These are phyloP conservation scores for Tuber calosporum DNA, from an alignment of 495 filamentous ascomycete species.

Conservation along the genomic window DNA sequence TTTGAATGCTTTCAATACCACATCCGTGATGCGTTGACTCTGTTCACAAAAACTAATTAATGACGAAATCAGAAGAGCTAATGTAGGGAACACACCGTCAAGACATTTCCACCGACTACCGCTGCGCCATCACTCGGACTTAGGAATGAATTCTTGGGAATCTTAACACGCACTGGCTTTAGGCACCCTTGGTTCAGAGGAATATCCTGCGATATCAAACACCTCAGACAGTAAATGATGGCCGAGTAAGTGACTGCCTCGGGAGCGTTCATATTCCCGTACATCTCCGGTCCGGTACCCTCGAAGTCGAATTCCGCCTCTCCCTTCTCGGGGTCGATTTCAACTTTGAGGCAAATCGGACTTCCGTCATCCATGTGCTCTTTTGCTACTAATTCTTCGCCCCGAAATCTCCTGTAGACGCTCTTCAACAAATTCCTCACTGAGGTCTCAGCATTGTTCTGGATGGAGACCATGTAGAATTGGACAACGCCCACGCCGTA, in stretches of 20 bases:
- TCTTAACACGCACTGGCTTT: slow-evolving; percentile 74
- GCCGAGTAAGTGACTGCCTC: slow-evolving; percentile 89
- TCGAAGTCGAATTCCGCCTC: slow-evolving; percentile 86
- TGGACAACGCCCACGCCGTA: slow-evolving; percentile 87
- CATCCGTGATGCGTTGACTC: slow-evolving; percentile 84
- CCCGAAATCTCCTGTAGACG: slow-evolving; percentile 67
- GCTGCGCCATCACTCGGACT: slow-evolving; percentile 81
- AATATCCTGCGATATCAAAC: slow-evolving; percentile 86
- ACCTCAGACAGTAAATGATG: slow-evolving; percentile 93
- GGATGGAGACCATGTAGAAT: slow-evolving; percentile 93
- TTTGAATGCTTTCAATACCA: slow-evolving; percentile 82
- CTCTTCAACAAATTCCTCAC: slow-evolving; percentile 79
- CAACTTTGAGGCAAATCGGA: slow-evolving; percentile 75
- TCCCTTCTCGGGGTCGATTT: slow-evolving; percentile 72
- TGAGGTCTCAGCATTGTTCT: slow-evolving; percentile 80
- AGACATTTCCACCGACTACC: slow-evolving; percentile 91
- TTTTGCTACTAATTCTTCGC: slow-evolving; percentile 62
- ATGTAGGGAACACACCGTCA: slow-evolving; percentile 52
- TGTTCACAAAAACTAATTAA: slow-evolving; percentile 13
- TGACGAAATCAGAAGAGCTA: not conserved
- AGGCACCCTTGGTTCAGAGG: slow-evolving; percentile 96
- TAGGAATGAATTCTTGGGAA: slow-evolving; percentile 74
- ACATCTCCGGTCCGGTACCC: slow-evolving; percentile 87
- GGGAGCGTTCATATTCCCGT: slow-evolving; percentile 91
- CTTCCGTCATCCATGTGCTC: slow-evolving; percentile 95